Base-by-base conservation (phyloP, 768 basidiomycete genomes). In the Suillus spraguei region DNA sequence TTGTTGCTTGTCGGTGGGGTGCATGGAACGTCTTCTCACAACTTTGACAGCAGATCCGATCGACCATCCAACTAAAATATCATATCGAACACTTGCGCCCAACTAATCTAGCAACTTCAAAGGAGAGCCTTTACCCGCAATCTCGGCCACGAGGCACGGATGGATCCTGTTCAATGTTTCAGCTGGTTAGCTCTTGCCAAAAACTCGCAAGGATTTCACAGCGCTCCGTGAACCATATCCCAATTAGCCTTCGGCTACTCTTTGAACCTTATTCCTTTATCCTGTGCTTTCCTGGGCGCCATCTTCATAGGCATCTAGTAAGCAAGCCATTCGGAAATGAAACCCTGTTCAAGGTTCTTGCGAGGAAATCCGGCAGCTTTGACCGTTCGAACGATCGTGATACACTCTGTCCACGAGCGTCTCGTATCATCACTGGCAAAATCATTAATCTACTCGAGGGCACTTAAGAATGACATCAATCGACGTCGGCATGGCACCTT, bases 71-170 rank as follows among this genome's bases (percentile, higher is more conserved):
- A 55, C 44, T 39, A 46, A 50, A 60, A 46, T 61, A 52, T 59
- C 59, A 46, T 61, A 52, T 59, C 59, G 64, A 64, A 54, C 61
- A 14, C 59, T 66, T 68, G 63, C 70, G 70, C 73, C 67, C 60
- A 49, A 61, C 72, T 46, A 74, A 74, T 74, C 56, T 9, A 76
- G 73, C 62, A 74, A 74, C 56, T 33, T 76, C 65, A 76, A 75
- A 74, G 74, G 62, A 58, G 52, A 52, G 39, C 32, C 41, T 10
- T 17, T 58, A 42, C 47, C 62, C 63, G 71, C 70, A 64, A 53
- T 72, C 63, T 65, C 67, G 66, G 64, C 17, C 52, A 62, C 59
- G 59, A 62, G 39, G 39, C 59, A 35, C 36, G 59, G 62, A 33
- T 62, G 60, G 64, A 28, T 55, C 62, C 63, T 42, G 42, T n/a